phyloP scores from a whole-genome alignment of 352 stramenopile species.

The Phytophthora hybrid region DNA sequence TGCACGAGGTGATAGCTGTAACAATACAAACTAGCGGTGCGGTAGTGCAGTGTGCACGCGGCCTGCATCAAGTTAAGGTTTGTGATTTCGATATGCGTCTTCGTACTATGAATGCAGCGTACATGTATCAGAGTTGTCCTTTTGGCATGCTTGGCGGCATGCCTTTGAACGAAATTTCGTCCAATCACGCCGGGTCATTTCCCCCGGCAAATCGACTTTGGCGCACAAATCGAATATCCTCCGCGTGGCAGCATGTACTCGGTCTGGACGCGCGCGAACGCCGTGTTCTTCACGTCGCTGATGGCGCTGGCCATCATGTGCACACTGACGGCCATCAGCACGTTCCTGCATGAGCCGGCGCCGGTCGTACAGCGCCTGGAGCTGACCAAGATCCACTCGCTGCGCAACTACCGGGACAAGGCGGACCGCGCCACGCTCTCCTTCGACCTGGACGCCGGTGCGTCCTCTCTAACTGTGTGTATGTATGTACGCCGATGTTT shows the following conservation, averaged over 20 bases:
- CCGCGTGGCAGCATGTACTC: slow-evolving; percentile 73
- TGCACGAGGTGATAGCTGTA: slow-evolving; percentile 24
- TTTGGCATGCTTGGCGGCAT: too few relatives aligned
- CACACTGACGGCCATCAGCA: slow-evolving; percentile 77
- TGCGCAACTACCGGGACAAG: slow-evolving; percentile 86
- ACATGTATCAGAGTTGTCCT: not conserved
- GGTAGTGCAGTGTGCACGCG: not conserved
- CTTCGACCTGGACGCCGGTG: slow-evolving; percentile 84
- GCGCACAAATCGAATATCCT: slow-evolving; percentile 23
- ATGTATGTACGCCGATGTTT: not conserved
- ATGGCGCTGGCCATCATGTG: slow-evolving; percentile 80
- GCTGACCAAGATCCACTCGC: slow-evolving; percentile 77
- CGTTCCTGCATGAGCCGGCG: slow-evolving; percentile 64
- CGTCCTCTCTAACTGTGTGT: slow-evolving; percentile 13
- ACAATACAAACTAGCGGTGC: slow-evolving; percentile 22
- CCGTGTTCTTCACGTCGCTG: slow-evolving; percentile 85
- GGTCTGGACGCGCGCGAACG: slow-evolving; percentile 86
- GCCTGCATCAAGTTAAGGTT: not conserved
- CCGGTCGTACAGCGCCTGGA: slow-evolving; percentile 71
- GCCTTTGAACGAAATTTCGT: not conserved
- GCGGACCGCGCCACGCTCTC: slow-evolving; percentile 83
- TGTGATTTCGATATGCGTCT: not conserved
- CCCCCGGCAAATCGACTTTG: not conserved
- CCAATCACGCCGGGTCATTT: slow-evolving; percentile 14
- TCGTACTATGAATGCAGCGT: not conserved